Evolutionary conservation across 306 rosid genomes (phyloP).

Genomic region (Gastrolobium bilobum): DNA sequence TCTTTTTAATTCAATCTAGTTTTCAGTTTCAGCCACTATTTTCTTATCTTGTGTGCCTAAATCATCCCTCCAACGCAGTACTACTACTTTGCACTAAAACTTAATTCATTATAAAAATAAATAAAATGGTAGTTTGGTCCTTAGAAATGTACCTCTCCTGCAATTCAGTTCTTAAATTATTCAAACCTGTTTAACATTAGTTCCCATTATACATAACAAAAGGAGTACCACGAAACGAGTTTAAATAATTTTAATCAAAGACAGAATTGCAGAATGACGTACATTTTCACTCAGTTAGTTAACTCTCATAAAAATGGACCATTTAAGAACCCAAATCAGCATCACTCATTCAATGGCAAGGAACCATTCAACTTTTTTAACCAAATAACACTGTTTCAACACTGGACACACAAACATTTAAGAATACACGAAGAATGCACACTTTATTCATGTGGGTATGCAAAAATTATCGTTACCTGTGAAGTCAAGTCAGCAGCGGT

Average conservation of each 20-base stretch:
- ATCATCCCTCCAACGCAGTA: too few relatives aligned
- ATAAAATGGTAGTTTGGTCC: neutral
- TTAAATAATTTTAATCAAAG: neutral
- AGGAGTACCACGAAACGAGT: neutral
- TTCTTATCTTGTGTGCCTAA: too few relatives aligned
- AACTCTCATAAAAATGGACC: too few relatives aligned
- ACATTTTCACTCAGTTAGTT: neutral
- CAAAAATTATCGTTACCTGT: constrained; percentile 55
- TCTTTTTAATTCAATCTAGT: too few relatives aligned
- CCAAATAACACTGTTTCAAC: too few relatives aligned
- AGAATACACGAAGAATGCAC: too few relatives aligned
- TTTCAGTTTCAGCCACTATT: too few relatives aligned
- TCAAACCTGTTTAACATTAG: neutral
- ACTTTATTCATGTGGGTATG: too few relatives aligned
- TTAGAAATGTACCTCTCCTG: neutral
- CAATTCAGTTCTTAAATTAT: neutral
- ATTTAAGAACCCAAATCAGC: too few relatives aligned
- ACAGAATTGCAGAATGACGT: neutral
- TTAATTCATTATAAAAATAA: neutral
- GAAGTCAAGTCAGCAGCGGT: constrained; percentile 73
- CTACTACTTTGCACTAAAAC: neutral
- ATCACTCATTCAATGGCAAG: too few relatives aligned
- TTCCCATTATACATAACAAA: neutral
- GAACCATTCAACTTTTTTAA: too few relatives aligned
- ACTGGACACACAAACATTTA: too few relatives aligned